These are phyloP conservation scores for Nicotiana benthamiana DNA, from an alignment of 257 asterid genomes.

Conservation along the genomic window DNA sequence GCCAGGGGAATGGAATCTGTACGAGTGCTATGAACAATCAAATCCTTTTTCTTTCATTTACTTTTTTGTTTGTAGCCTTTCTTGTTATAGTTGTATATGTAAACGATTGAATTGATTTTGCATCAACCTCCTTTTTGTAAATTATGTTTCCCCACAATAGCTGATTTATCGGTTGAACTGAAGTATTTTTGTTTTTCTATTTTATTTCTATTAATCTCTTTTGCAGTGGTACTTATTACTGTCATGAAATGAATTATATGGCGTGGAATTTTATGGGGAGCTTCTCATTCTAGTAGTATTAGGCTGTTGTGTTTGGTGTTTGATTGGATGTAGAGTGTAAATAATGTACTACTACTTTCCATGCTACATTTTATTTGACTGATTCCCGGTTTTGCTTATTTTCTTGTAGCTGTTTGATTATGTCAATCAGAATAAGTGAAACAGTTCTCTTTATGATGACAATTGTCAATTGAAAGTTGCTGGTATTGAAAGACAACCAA, in stretches of 20 bases:
- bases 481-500: too few relatives aligned
- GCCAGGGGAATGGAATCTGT: not conserved
- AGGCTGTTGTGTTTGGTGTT: not conserved
- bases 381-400: not conserved
- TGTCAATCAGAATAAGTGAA: not conserved
- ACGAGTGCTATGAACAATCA: not conserved
- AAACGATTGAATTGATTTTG: not conserved
- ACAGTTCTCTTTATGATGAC: not conserved
- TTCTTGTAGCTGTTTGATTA: not conserved
- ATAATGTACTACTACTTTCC: not conserved
- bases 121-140: not conserved
- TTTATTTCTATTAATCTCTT: not conserved
- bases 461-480: too few relatives aligned
- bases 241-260: not conserved
- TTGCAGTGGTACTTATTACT: not conserved
- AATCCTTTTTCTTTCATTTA: not conserved
- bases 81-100: constrained; percentile 1
- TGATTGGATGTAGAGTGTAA: not conserved
- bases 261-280: not conserved
- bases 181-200: not conserved
- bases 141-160: not conserved
- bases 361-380: not conserved
- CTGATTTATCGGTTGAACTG: not conserved
- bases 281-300: not conserved
- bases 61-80: not conserved